Evolutionary conservation across 306 rosid species (phyloP).

Genomic region (Citrullus colocynthis): DNA sequence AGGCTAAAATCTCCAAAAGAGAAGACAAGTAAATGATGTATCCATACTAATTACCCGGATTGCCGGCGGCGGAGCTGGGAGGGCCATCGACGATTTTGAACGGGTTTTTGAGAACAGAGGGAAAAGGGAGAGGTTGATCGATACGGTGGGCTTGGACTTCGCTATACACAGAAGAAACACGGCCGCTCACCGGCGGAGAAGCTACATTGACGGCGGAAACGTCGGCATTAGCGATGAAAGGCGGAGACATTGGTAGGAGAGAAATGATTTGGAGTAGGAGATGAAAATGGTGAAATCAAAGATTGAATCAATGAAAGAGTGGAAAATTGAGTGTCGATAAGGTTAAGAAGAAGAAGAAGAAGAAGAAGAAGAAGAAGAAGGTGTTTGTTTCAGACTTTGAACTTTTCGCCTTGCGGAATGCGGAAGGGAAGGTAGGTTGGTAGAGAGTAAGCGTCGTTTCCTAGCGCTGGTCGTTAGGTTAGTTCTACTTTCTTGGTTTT

Average conservation of each 20-base stretch:
- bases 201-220: neutral
- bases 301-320: neutral
- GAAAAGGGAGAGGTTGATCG: conserved; percentile 58
- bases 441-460: neutral
- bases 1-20: neutral
- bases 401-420: neutral
- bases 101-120: conserved; percentile 52
- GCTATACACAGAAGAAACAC: conserved; percentile 54
- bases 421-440: neutral
- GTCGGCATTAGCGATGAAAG: neutral
- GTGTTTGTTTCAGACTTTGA: neutral
- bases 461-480: neutral
- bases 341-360: neutral
- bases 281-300: neutral
- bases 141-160: conserved; percentile 65
- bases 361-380: neutral
- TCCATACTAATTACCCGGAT: conserved; percentile 41
- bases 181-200: neutral
- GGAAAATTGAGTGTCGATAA: neutral
- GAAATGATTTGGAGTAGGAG: neutral
- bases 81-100: conserved; percentile 75
- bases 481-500: neutral
- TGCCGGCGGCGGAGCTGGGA: conserved; percentile 81
- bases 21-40: neutral
- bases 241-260: neutral